These are phyloP conservation scores for Raddia guianensis DNA, from an alignment of 176 grass and related monocot genomes.

Conservation along the genomic window DNA sequence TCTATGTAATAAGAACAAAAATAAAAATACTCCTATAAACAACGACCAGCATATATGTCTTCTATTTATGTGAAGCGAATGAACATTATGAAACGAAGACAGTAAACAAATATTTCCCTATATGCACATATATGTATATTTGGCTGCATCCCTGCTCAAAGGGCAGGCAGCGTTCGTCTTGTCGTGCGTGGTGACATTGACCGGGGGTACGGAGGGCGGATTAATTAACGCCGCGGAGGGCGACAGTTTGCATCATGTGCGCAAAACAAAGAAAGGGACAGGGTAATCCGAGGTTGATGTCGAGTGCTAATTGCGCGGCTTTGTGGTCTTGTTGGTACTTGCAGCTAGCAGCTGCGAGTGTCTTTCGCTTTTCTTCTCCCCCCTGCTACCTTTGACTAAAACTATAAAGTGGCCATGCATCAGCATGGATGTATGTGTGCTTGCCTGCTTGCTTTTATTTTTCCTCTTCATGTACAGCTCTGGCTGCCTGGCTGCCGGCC, in stretches of 20 bases:
- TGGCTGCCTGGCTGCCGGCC: too few relatives aligned
- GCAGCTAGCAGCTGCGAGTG: too few relatives aligned
- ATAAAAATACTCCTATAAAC: too few relatives aligned
- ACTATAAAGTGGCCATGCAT: not conserved
- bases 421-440: not conserved
- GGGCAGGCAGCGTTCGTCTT: not conserved
- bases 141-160: not conserved
- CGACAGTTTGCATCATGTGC: not conserved
- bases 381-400: constrained; percentile 7
- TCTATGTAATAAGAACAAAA: too few relatives aligned
- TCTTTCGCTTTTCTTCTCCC: not conserved
- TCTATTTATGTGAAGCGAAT: too few relatives aligned
- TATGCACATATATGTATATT: too few relatives aligned
- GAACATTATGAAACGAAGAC: too few relatives aligned
- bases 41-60: too few relatives aligned
- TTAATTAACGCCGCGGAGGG: not conserved
- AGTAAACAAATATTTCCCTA: not conserved
- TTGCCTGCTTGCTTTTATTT: not conserved
- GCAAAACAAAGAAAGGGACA: not conserved
- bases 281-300: constrained; percentile 34
- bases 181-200: not conserved
- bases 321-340: not conserved
- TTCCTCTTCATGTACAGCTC: not conserved
- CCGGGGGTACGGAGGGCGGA: not conserved
- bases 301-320: not conserved